Base-by-base conservation (phyloP, 306 rosid genomes). In the Cicer chorassanicum region DNA sequence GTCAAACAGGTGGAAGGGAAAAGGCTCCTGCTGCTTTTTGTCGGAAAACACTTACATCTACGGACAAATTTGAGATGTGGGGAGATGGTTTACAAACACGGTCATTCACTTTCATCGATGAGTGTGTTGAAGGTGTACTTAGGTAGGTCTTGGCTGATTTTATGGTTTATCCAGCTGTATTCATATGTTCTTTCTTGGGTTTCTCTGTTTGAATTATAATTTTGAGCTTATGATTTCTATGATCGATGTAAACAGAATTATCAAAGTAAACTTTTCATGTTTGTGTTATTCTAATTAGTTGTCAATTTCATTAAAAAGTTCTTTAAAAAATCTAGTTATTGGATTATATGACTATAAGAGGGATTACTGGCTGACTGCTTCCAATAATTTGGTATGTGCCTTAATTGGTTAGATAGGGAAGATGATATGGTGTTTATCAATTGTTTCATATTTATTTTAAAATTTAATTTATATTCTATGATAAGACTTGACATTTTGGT, bases 11-110 rank as follows among this genome's bases (percentile, higher is more conserved):
- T 68, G 99, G 99, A 54, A 86, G 97, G 89, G 97, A 94, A 77
- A 94, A 94, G 84, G 99, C 99, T 76, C 97, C 99, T 76, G 97
- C 99, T 81, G 99, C 99, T 8, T 92, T 94, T 78, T 92, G 99
- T 80, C 90, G 99, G n/a, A 94, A 94, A 87, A 68, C 92, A 2
- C 13, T 83, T 21, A 94, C 96, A 55, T 76, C 99, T 21, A 82
- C 90, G 0, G 93, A 90, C 62, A 90, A 79, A 86, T 94, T 94
- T 77, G 99, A 94, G 92, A 94, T 92, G 99, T 94, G 99, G 99
- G 99, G 99, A 61, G 99, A 94, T 82, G 99, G 97, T 57, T 87
- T 87, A 65, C 98, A 95, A 77, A 95, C 99, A 29, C 82, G 99
- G 67, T 95, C 99, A 36, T 92, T 95, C 86, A 95, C 98, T 55